These are phyloP conservation scores for Acer negundo DNA, from an alignment of 345 rosid genomes.

Conservation along the genomic window DNA sequence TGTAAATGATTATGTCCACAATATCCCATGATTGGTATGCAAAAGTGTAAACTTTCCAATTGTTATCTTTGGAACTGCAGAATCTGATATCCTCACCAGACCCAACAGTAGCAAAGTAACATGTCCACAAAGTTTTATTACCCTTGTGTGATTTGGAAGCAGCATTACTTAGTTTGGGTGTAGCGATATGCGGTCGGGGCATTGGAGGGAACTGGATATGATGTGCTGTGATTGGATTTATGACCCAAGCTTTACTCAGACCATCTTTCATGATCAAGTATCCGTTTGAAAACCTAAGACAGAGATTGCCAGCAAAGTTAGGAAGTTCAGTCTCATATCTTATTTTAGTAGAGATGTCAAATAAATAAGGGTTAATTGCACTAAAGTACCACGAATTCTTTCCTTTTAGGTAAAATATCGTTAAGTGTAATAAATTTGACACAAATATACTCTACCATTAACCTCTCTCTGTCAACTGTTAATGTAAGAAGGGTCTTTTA, in stretches of 20 bases:
- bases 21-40: too few species aligned
- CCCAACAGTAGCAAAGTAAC: background rate
- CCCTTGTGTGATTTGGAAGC: too few species aligned
- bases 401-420: too few species aligned
- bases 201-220: background rate
- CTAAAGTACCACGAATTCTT: too few species aligned
- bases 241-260: background rate
- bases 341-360: background rate
- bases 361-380: background rate
- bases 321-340: conserved; percentile 1
- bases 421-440: too few species aligned
- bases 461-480: too few species aligned
- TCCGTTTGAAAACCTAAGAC: conserved; percentile 5
- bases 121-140: too few species aligned
- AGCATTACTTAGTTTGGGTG: too few species aligned
- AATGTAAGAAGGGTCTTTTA: too few species aligned
- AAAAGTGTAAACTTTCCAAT: background rate
- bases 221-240: conserved; percentile 11
- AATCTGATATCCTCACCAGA: conserved; percentile 1
- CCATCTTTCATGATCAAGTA: background rate
- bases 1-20: too few species aligned
- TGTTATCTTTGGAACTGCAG: background rate
- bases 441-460: too few species aligned
- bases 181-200: background rate
- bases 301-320: background rate